These are phyloP conservation scores for Vitis rotundifolia DNA, from an alignment of 164 flowering plant genomes.

Conservation along the genomic window DNA sequence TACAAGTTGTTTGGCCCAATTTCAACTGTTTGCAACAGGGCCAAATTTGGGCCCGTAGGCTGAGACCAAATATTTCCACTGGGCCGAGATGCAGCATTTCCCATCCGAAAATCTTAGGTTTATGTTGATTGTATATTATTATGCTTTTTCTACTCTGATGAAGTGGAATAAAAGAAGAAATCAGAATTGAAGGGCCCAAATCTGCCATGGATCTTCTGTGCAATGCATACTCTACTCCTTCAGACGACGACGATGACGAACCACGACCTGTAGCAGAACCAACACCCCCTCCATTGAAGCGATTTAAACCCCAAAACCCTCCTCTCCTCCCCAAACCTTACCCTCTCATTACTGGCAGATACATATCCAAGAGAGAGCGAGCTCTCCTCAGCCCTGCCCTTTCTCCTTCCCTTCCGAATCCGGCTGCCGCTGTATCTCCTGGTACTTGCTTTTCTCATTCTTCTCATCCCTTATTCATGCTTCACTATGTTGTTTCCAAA, in stretches of 20 bases:
- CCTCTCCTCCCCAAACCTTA: neutral
- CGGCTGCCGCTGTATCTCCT: constrained; percentile 21
- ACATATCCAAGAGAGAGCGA: constrained; percentile 81
- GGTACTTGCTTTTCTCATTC: constrained; percentile 29
- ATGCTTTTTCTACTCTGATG: too few relatives aligned
- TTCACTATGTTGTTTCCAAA: too few relatives aligned
- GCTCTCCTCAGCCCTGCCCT: constrained; percentile 30
- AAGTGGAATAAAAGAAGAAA: too few relatives aligned
- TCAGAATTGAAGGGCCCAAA: too few relatives aligned
- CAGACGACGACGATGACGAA: constrained; percentile 58
- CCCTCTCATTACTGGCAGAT: constrained; percentile 64
- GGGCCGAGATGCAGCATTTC: too few relatives aligned
- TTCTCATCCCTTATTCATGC: neutral
- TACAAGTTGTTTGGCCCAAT: too few relatives aligned
- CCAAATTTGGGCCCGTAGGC: too few relatives aligned
- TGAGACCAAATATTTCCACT: too few relatives aligned
- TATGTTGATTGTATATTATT: too few relatives aligned
- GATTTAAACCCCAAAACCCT: constrained; percentile 23
- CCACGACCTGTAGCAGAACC: constrained; percentile 13
- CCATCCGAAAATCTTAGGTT: too few relatives aligned
- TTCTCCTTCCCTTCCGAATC: constrained; percentile 19
- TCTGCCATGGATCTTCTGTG: too few relatives aligned
- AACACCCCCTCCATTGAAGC: constrained; percentile 30
- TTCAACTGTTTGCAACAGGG: too few relatives aligned
- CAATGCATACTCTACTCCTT: neutral